Evolutionary conservation across 2,329 filamentous ascomycete species (phyloP).

Genomic region (Apiospora saccharicola): DNA sequence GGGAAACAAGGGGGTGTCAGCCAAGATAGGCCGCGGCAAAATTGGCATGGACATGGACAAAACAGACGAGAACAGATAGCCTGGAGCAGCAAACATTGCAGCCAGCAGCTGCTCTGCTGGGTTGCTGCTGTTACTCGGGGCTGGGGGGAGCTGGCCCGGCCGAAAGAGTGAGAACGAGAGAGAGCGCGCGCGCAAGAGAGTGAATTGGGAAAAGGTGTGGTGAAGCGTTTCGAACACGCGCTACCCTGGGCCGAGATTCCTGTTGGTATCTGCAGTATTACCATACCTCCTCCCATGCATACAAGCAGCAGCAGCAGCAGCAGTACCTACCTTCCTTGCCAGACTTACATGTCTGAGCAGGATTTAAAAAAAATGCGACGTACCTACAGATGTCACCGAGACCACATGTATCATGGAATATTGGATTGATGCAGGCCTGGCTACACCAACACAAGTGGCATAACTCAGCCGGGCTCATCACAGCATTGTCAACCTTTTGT

Average conservation of each 20-base stretch:
- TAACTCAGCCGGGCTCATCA: constrained; percentile 13
- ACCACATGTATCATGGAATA: constrained; percentile 6
- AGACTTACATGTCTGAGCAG: constrained; percentile 6
- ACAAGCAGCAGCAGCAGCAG: not conserved
- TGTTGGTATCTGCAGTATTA: constrained; percentile 21
- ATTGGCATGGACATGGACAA: not conserved
- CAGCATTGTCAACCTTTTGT: not conserved
- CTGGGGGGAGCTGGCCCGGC: constrained; percentile 9
- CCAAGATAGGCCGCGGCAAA: constrained; percentile 9
- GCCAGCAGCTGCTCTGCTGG: not conserved
- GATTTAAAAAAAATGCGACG: constrained; percentile 8
- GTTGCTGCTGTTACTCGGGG: not conserved
- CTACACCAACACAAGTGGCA: constrained; percentile 14
- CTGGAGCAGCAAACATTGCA: constrained; percentile 8
- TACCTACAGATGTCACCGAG: constrained; percentile 9
- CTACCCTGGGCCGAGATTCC: constrained; percentile 22
- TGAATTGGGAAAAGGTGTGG: constrained; percentile 20
- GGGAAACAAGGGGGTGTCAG: constrained; percentile 19
- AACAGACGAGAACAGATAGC: not conserved
- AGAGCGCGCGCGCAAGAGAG: not conserved
- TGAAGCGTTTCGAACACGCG: constrained; percentile 21
- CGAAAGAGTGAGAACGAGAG: constrained; percentile 8
- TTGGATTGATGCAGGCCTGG: constrained; percentile 11
- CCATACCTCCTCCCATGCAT: constrained; percentile 13
- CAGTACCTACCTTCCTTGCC: constrained; percentile 1